Conservation (phyloP, 179 eudicot genomes). For the Silene noctiflora region DNA sequence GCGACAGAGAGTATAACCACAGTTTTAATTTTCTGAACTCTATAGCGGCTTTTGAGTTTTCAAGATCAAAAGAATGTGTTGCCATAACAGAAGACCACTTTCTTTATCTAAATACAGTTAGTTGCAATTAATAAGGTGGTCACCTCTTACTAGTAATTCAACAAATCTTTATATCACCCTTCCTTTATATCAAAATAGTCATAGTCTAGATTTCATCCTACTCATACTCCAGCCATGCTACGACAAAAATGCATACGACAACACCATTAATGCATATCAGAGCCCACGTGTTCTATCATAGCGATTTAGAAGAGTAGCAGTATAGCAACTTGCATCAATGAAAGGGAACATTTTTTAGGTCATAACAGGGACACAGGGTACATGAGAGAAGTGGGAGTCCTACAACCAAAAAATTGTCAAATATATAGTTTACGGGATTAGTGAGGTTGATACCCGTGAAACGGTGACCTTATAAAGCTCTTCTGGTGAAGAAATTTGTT, state of each 20-base stretch:
- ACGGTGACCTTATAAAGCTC: not conserved
- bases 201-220: not conserved
- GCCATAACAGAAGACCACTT: not conserved
- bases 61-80: not conserved
- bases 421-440: not conserved
- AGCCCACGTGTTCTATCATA: not conserved
- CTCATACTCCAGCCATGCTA: not conserved
- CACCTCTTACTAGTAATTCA: not conserved
- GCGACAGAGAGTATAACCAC: not conserved
- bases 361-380: no score
- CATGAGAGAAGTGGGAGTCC: no score
- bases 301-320: not conserved
- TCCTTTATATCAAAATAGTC: not conserved
- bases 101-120: constrained; percentile 2
- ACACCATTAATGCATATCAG: not conserved
- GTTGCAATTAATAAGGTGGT: not conserved
- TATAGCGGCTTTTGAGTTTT: not conserved
- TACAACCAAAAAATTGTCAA: not conserved
- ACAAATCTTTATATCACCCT: not conserved
- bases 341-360: not conserved
- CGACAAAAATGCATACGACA: not conserved
- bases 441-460: not conserved
- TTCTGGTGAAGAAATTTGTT: not conserved
- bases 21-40: not conserved
- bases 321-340: not conserved